phyloP scores from a whole-genome alignment of 805 yeast genomes.

The Grigorovia jiainica region DNA sequence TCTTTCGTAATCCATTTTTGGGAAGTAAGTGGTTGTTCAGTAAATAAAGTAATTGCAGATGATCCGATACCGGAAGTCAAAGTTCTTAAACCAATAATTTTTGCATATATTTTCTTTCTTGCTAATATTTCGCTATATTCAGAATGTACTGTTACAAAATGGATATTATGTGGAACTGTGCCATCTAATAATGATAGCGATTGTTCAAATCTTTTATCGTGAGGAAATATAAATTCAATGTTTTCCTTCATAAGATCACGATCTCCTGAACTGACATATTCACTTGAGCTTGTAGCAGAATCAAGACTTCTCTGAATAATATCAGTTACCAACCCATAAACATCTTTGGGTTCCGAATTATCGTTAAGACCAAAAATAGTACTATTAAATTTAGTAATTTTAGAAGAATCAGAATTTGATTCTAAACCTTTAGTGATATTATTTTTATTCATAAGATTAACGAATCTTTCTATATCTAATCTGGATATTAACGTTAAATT shows the following conservation, averaged over 20 bases:
- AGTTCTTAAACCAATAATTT: slow-evolving; percentile 58
- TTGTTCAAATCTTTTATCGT: slow-evolving; percentile 73
- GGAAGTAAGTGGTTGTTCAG: slow-evolving; percentile 65
- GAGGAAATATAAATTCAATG: slow-evolving; percentile 52
- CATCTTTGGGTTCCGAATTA: slow-evolving; percentile 7
- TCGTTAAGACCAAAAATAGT: background rate
- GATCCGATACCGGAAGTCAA: slow-evolving; percentile 37
- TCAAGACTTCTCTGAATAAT: slow-evolving; percentile 41
- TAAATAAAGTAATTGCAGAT: slow-evolving; percentile 23
- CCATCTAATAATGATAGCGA: slow-evolving; percentile 53
- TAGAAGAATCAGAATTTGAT: background rate
- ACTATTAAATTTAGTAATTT: background rate
- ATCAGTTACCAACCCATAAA: slow-evolving; percentile 17
- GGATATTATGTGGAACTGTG: slow-evolving; percentile 16
- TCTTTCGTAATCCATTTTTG: slow-evolving; percentile 76
- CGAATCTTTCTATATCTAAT: slow-evolving; percentile 40
- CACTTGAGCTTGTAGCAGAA: slow-evolving; percentile 1
- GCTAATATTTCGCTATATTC: slow-evolving; percentile 49
- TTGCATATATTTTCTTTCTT: slow-evolving; percentile 49
- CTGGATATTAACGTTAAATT: slow-evolving; percentile 56
- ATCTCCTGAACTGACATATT: background rate
- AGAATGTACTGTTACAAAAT: slow-evolving; percentile 28
- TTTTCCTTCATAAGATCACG: background rate
- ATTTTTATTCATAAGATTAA: background rate
- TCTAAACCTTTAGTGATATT: background rate